phyloP scores from a whole-genome alignment of 257 asterid species.

The Salvia rosmarinus region DNA sequence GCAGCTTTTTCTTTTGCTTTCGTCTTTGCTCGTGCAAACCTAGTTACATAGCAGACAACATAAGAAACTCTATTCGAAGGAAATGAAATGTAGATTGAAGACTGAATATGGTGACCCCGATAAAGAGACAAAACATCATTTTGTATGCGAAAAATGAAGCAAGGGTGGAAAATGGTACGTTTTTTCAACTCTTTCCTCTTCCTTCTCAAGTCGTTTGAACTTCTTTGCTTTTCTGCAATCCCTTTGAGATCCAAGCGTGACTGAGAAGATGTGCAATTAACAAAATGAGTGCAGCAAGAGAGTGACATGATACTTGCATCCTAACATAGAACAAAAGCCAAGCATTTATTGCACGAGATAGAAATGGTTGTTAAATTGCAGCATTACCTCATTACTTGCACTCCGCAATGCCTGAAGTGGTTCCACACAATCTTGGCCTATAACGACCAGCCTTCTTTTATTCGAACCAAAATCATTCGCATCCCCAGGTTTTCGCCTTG shows the following conservation, averaged over 20 bases:
- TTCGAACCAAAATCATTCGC: slow-evolving; percentile 41
- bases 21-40: slow-evolving; percentile 61
- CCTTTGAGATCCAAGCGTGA: slow-evolving; percentile 52
- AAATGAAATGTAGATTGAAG: too few relatives aligned
- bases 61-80: too few relatives aligned
- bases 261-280: slow-evolving; percentile 35
- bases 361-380: background rate
- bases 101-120: background rate
- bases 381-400: slow-evolving; percentile 52
- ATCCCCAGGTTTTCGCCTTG: slow-evolving; percentile 48
- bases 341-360: background rate
- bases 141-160: background rate
- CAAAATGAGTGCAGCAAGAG: slow-evolving; percentile 5
- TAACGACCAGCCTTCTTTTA: slow-evolving; percentile 70
- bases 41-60: slow-evolving; percentile 29
- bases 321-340: background rate
- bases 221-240: slow-evolving; percentile 52
- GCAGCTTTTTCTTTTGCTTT: slow-evolving; percentile 44
- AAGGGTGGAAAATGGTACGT: slow-evolving; percentile 37
- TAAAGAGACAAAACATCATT: background rate
- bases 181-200: slow-evolving; percentile 62
- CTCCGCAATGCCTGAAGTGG: slow-evolving; percentile 90
- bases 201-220: slow-evolving; percentile 44
- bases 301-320: background rate
- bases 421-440: slow-evolving; percentile 91